A percentile compares a stretch with the other conserved stretches of the same genome.
phyloP scores from a whole-genome alignment of 345 rosid genomes.

The Carallia brachiata region DNA sequence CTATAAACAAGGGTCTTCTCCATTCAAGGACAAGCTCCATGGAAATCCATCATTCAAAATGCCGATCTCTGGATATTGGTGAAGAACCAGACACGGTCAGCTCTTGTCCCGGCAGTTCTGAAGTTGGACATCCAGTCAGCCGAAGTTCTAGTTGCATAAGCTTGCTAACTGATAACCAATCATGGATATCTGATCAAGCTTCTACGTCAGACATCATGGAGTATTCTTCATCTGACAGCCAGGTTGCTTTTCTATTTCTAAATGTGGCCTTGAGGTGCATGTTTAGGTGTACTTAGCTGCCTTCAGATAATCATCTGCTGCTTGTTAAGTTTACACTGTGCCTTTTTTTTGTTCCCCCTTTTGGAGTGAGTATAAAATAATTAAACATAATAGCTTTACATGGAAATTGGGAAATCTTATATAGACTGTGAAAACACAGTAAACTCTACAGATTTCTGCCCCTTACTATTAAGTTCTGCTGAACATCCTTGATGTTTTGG shows the following conservation, averaged over 20 bases:
- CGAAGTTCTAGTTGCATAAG: slow-evolving; percentile 44
- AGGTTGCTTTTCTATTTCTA: slow-evolving; percentile 37
- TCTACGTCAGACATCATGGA: slow-evolving; percentile 51
- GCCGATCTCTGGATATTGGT: slow-evolving; percentile 43
- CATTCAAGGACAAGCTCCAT: slow-evolving; percentile 38
- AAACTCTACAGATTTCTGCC: neutral
- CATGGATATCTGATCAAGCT: slow-evolving; percentile 51
- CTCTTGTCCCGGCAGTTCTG: slow-evolving; percentile 41
- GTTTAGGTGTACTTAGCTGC: neutral
- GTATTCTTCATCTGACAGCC: slow-evolving; percentile 45
- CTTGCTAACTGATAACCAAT: slow-evolving; percentile 37
- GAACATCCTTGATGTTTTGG: neutral
- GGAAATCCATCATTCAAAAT: slow-evolving; percentile 37
- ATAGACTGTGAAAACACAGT: too few species aligned
- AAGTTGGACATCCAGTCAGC: slow-evolving; percentile 29
- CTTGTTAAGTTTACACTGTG: neutral
- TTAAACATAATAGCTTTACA: too few species aligned
- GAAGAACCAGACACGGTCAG: slow-evolving; percentile 30
- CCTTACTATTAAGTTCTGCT: neutral
- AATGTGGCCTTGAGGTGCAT: neutral
- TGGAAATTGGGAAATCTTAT: too few species aligned
- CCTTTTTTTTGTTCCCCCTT: too few species aligned
- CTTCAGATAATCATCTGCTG: neutral
- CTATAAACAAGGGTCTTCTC: slow-evolving; percentile 42
- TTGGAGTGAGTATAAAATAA: too few species aligned